Base-by-base conservation (phyloP, 1,139 yeast genomes). In the Nakaseomyces nivariensis region DNA sequence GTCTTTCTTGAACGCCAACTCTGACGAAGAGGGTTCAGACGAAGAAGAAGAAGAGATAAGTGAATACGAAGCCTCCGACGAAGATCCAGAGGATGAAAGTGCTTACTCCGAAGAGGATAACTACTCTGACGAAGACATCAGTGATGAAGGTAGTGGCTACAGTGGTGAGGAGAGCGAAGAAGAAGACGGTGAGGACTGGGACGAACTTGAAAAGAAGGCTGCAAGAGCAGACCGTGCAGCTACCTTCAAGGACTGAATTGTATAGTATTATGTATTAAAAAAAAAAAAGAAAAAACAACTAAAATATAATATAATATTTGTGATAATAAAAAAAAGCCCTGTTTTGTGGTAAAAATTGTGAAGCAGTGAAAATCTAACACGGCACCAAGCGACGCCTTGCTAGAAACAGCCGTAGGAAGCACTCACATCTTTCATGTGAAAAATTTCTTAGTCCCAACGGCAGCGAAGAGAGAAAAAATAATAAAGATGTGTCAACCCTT, bases 1-100 rank as follows among this genome's bases (percentile, higher is more conserved):
- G 99, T 78, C 81, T 41, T 88, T 92, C 78, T 78, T 92, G 67
- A 83, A 88, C 25, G 83, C 83, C 32, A 79, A 76, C 42, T 82
- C 84, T 9, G 84, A 79, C 50, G 79, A 79, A 42, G 85, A 78
- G 56, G 80, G 75, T 48, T 84, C 77, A 37, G 79, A 77, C 48
- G 82, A 77, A 50, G 68, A 68, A 51, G 85, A 79, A 49, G 78
- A 74, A 41, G 69, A 67, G 56, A 56, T 66, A 17, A 67, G 72
- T 45, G 74, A 71, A 49, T 70, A 69, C 46, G 74, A 71, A 54
- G 72, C 68, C 2, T 67, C 71, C 44, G 74, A 70, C 55, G 85
- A 77, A 31, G 84, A 84, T 61, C 90, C 90, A 33, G 76, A 80
- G 55, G 92, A 84, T 61, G 94, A 84, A 62, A 85, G 81, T 46